Conservation (phyloP, 148 eudicot genomes). For the Bassia scoparia region DNA sequence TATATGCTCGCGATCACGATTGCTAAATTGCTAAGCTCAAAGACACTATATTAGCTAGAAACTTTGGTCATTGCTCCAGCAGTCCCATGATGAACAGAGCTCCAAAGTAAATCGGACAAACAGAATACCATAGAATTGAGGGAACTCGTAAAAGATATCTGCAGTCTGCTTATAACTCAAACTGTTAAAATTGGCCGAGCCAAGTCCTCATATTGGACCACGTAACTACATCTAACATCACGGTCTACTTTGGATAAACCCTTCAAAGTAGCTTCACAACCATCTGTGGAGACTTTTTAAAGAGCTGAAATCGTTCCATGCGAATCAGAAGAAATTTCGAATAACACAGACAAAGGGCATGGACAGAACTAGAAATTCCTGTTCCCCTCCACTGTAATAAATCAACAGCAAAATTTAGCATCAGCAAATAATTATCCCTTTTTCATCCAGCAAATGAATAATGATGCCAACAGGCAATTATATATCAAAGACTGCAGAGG, state of each 20-base stretch:
- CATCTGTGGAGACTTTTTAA: not conserved
- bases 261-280: not conserved
- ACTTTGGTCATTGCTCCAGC: not conserved
- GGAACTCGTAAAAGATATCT: not conserved
- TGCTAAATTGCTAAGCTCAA: not conserved
- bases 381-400: not conserved
- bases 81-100: conserved; percentile 5
- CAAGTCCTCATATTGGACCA: not conserved
- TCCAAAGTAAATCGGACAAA: not conserved
- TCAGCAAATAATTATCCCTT: not conserved
- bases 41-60: not conserved
- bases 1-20: not conserved
- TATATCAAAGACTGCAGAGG: not conserved
- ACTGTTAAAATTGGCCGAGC: not conserved
- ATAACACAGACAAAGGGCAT: not conserved
- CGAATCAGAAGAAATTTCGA: not conserved
- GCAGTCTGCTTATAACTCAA: not conserved
- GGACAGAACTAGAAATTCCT: not conserved
- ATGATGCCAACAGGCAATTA: not conserved
- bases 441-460: not conserved
- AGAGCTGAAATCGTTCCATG: not conserved
- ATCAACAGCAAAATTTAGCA: not conserved
- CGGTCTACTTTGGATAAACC: not conserved
- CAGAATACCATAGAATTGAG: not conserved
- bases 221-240: not conserved